phyloP scores from a whole-genome alignment of 441 rosid genomes.

The Aleurites moluccanus region DNA sequence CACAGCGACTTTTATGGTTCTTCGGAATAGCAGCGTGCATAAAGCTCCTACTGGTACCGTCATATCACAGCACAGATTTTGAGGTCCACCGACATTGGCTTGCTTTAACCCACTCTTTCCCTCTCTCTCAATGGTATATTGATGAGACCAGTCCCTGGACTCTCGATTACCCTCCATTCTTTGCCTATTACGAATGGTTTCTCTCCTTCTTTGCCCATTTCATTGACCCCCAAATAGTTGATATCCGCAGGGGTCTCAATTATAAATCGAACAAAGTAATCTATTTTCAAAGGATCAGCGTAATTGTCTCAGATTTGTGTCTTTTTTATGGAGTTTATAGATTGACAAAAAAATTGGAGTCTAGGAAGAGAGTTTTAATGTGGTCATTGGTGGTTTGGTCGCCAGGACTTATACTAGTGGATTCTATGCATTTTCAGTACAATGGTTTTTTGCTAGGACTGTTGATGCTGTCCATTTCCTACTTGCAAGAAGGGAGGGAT shows the following conservation, averaged over 20 bases:
- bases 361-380: constrained; percentile 41
- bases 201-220: constrained; percentile 64
- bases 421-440: constrained; percentile 94
- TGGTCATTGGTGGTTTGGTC: constrained; percentile 79
- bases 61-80: constrained; percentile 79
- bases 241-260: constrained; percentile 56
- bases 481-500: constrained; percentile 74
- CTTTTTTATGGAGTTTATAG: constrained; percentile 61
- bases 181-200: constrained; percentile 75
- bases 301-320: constrained; percentile 66
- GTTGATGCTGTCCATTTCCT: constrained; percentile 81
- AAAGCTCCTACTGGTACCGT: constrained; percentile 11
- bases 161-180: constrained; percentile 96
- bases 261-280: constrained; percentile 51
- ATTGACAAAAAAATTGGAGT: constrained; percentile 41
- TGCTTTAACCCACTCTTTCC: constrained; percentile 80
- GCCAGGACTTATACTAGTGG: constrained; percentile 78
- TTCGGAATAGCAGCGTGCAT: constrained; percentile 53
- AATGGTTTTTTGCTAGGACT: constrained; percentile 83
- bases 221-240: constrained; percentile 63
- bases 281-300: constrained; percentile 69
- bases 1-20: constrained; percentile 55
- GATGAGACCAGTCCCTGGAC: constrained; percentile 93
- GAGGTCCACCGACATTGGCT: constrained; percentile 95
- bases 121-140: constrained; percentile 75